Base-by-base conservation (phyloP, 352 stramenopile species). In the Phytophthora tubulina region DNA sequence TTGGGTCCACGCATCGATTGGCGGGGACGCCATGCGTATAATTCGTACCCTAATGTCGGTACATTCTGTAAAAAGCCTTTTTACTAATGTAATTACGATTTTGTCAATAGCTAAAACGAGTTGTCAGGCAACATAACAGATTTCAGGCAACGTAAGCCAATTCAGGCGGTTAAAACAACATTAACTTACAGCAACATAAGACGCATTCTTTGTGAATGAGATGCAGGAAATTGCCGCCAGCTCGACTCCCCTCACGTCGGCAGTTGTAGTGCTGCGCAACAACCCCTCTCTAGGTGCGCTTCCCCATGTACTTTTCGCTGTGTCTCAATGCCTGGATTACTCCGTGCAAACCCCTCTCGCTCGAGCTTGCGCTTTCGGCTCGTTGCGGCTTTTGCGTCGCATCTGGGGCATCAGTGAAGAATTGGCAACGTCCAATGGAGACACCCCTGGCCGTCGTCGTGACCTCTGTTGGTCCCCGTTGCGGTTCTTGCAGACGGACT, bases 241-340 rank as follows among this genome's bases (percentile, higher is more conserved):
- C 21, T 27, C 21, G 21, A 27, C 21, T 44, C 55, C 64, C 1
- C 60, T 78, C 31, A 35, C 45, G 35, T 69, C 49, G 35, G 67
- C 45, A 1, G 44, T 54, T 30, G 44, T 63, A 13, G 56, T 70
- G 0, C 62, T 79, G 46, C 61, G 72, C 57, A 39, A 44, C 21
- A 41, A 48, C 27, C 45, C 61, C 5, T 69, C 67, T 31, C 46
- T 78, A 33, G 50, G 32, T 1, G 67, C 59, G n/a, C 58, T 76
- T 6, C 42, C 51, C 15, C 72, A 79, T 42, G 62, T 79, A 27
- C 21, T 57, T 31, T 67, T 15, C 7, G 49, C 48, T 14, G 41
- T 79, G 11, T 79, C 72, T 38, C 30, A 63, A 38, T 79, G 39
- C 32, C 62, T 79, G 54, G 72, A 79, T 57, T 49, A 41, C n/a